Base-by-base conservation (phyloP, 139 green algal genomes). In the Closterium sp. region DNA sequence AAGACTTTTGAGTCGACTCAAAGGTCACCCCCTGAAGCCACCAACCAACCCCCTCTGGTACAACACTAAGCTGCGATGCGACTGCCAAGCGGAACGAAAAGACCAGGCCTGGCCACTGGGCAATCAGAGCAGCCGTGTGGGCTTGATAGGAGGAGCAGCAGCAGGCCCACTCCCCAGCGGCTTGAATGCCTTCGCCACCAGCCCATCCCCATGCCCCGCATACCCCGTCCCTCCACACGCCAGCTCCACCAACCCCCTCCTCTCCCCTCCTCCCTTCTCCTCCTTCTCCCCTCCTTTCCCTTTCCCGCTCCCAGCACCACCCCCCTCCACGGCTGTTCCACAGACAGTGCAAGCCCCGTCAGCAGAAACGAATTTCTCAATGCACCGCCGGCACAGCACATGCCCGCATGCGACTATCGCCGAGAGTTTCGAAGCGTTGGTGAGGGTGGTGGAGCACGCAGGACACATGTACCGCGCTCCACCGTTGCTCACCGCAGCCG, bases 211-310 rank as follows among this genome's bases (percentile, higher is more conserved):
- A 45, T 95, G 93, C 50, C 29, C 93, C 9, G 90, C 85, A 70
- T 94, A 94, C 22, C 93, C 93, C 70, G 93, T 95, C 24, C 91
- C 93, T 27, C 93, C 93, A 38, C 89, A 90, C 31, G 92, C 84
- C 31, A 95, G 24, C 87, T 92, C 27, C 24, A 95, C 91, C 42
- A 95, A n/a, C 24, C 94, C 45, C 45, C 91, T 24, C 27, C 28
- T n/a, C 92, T 94, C 31, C 29, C 90, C 87, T 17, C 17, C n/a
- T n/a, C n/a, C n/a, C n/a, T n/a, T n/a, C n/a, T n/a, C n/a, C n/a
- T n/a, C n/a, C n/a, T n/a, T n/a, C n/a, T n/a, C n/a, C n/a, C n/a
- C n/a, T n/a, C n/a, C n/a, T n/a, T n/a, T n/a, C n/a, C n/a, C 62
- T 89, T 93, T 19, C 6, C 84, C 84, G 27, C 84, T 19, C n/a